Evolutionary conservation across 192 early-diverging fungal genomes (phyloP).

Genomic region (Podila clonocystis): DNA sequence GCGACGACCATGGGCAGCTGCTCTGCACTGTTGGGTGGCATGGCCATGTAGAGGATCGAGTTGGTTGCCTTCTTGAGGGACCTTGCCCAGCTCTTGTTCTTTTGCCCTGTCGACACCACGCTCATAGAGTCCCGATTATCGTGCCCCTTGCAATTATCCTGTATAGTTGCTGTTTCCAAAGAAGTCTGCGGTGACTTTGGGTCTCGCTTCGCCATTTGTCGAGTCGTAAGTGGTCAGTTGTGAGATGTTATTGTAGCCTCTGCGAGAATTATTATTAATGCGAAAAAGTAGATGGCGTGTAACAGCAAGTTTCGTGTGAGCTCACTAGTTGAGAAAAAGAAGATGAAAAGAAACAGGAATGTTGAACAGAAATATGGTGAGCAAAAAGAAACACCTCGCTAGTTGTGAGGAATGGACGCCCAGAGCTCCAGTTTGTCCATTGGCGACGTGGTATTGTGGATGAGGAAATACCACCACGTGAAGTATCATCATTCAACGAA

Average conservation of each 20-base stretch:
- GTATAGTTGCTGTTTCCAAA: not conserved
- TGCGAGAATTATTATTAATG: not conserved
- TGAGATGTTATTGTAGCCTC: not conserved
- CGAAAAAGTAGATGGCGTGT: not conserved
- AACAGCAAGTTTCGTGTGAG: not conserved
- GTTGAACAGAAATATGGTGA: constrained; percentile 3
- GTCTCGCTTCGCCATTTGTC: constrained; percentile 17
- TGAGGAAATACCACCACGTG: not conserved
- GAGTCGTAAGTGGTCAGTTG: not conserved
- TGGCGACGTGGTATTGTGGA: not conserved
- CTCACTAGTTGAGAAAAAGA: not conserved
- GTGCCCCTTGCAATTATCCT: not conserved
- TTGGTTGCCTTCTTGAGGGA: constrained; percentile 47
- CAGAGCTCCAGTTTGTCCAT: not conserved
- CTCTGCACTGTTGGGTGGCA: constrained; percentile 41
- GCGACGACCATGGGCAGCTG: constrained; percentile 44
- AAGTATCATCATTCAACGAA: not conserved
- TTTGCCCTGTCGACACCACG: constrained; percentile 4
- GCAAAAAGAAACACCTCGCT: not conserved
- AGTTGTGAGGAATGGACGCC: not conserved
- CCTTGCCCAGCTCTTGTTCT: constrained; percentile 47
- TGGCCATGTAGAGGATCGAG: constrained; percentile 50
- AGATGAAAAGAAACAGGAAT: constrained; percentile 22
- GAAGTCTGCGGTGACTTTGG: not conserved
- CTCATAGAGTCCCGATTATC: not conserved